A percentile compares a stretch with the other conserved stretches of the same genome.
Conservation (phyloP, 192 early-diverging fungal species). For the Entophlyctis luteolus region DNA sequence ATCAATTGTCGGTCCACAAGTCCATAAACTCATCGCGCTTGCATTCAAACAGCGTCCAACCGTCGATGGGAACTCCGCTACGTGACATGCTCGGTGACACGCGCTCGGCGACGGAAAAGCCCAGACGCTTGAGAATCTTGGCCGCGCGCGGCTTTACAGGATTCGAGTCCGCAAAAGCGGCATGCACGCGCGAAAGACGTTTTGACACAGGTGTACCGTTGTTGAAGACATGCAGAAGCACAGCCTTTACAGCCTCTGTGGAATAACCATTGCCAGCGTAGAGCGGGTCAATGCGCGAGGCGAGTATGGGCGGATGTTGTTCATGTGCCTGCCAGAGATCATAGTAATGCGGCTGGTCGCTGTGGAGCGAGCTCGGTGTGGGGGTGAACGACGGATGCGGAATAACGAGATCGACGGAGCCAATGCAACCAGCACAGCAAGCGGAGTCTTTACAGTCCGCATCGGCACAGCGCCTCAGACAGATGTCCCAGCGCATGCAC, state of each 20-base stretch:
- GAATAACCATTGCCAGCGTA: neutral
- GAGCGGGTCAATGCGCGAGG: neutral
- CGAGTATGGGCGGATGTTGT: no score
- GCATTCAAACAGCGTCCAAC: neutral
- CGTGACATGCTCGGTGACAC: neutral
- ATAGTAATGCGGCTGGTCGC: no score
- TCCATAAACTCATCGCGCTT: neutral
- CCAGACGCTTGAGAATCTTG: neutral
- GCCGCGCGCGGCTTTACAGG: neutral
- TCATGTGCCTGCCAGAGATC: no score
- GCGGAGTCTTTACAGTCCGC: no score
- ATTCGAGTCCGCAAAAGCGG: neutral
- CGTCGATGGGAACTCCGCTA: neutral
- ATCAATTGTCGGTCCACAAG: no score
- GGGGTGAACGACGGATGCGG: no score
- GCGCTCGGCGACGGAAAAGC: neutral
- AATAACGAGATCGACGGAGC: no score
- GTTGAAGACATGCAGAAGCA: slow-evolving; percentile 13
- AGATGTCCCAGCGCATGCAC: no score
- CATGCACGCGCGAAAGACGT: neutral
- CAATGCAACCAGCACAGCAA: no score
- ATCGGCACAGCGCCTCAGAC: no score
- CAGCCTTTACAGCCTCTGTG: neutral
- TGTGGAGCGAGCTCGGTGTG: no score
- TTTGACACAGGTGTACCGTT: no score